Evolutionary conservation across 805 yeast species (phyloP), one percentile per base, ranked within the genome.

Genomic region (Candida sonorensis): DNA sequence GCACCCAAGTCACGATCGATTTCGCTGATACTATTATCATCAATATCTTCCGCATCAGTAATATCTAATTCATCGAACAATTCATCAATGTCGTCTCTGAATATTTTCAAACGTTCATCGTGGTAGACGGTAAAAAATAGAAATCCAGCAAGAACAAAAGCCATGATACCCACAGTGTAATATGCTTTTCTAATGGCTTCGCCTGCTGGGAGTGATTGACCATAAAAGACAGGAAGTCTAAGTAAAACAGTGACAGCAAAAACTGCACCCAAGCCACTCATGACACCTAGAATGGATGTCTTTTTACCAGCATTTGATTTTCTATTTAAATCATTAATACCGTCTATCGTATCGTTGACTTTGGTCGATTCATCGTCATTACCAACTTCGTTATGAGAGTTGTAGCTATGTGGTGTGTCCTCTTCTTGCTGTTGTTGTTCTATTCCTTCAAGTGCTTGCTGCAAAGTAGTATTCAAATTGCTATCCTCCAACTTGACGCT

Each of bases 191-290:
- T 62, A 34, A 79, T 49, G 1, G 77, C 69, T 5, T 45, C 52
- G 12, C 55, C 57, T 7, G 69, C 67, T 12, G 75, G 67, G 10
- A 46, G 35, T 9, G 46, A 40, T 13, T 55, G 46, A 10, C 68
- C 70, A 36, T 74, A 59, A 37, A 53, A 59, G 1, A 71, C 65
- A 0, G 86, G 85, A 14, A 80, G 53, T 10, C 84, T 69, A 14
- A 80, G 52, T 26, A 75, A 66, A 25, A 66, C 53, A 1, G 69
- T 48, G 1, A 77, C 84, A 0, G 84, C 66, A 38, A 76, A 69
- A 1, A 80, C 66, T 2, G 86, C 87, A 30, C 87, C 87, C 12
- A 74, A 48, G 0, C 86, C 86, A 12, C 81, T 65, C 30, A 69
- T 59, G 11, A 75, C 51, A 2, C 88, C 88, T 26, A 80, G 66